Conservation (phyloP, 129 eudicot species). For the Erigeron canadensis region DNA sequence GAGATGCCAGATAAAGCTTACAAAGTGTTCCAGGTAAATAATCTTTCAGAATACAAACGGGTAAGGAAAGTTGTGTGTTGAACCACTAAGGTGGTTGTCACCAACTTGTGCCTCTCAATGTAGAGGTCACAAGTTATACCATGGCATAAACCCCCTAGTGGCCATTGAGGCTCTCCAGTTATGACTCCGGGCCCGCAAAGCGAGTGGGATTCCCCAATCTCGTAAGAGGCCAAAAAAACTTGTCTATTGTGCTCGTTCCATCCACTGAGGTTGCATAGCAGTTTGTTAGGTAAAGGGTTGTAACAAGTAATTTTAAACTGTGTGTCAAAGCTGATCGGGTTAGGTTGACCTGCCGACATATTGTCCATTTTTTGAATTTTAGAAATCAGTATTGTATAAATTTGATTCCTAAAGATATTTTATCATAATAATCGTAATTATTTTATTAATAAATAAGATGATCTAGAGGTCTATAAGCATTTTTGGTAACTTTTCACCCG, state of each 20-base stretch:
- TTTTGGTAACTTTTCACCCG: background rate
- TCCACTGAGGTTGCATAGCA: background rate
- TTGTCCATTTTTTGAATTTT: background rate
- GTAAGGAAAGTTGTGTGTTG: background rate
- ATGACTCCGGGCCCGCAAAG: too few relatives aligned
- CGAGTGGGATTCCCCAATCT: too few relatives aligned
- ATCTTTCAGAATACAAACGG: background rate
- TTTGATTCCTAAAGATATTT: background rate
- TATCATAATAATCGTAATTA: background rate
- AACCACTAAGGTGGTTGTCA: too few relatives aligned
- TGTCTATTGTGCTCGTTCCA: background rate
- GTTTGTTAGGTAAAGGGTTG: background rate
- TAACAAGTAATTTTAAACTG: background rate
- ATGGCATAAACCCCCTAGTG: too few relatives aligned
- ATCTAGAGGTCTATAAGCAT: background rate
- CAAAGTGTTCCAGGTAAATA: slow-evolving; percentile 85
- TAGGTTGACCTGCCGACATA: background rate
- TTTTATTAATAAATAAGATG: background rate
- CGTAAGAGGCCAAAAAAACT: too few relatives aligned
- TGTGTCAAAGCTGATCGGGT: background rate
- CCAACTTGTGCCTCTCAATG: too few relatives aligned
- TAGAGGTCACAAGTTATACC: too few relatives aligned
- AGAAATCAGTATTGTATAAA: background rate
- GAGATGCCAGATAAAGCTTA: slow-evolving; percentile 49
- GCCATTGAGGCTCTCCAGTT: too few relatives aligned